Evolutionary conservation across 768 basidiomycete genomes (phyloP).

Genomic region (Phanerodontia chrysosporium): DNA sequence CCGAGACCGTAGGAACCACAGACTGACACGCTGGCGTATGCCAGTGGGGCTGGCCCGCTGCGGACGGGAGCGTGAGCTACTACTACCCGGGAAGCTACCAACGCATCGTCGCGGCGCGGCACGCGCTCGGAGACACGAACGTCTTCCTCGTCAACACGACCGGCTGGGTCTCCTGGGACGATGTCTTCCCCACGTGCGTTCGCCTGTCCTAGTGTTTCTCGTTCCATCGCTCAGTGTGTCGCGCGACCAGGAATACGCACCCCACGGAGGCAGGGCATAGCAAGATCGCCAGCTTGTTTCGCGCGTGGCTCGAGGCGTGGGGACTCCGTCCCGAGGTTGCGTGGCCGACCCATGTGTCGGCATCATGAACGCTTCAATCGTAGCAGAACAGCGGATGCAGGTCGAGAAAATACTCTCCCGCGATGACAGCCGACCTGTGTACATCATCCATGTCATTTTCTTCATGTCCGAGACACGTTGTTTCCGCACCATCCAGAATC

Average conservation of each 20-base stretch:
- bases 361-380: background rate
- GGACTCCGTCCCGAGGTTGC: constrained; percentile 31
- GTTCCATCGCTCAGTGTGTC: background rate
- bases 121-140: constrained; percentile 40
- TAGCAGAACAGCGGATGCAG: too few relatives aligned
- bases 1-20: background rate
- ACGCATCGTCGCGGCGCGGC: constrained; percentile 37
- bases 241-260: constrained; percentile 39
- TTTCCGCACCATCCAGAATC: too few relatives aligned
- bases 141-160: constrained; percentile 53
- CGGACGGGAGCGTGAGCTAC: constrained; percentile 40
- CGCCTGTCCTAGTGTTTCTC: background rate
- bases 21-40: too few relatives aligned
- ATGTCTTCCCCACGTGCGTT: constrained; percentile 43
- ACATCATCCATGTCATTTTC: too few relatives aligned
- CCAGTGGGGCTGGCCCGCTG: constrained; percentile 55
- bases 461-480: too few relatives aligned
- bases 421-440: too few relatives aligned
- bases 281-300: constrained; percentile 45
- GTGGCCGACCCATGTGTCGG: too few relatives aligned
- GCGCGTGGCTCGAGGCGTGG: constrained; percentile 43
- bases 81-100: constrained; percentile 48
- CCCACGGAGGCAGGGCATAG: constrained; percentile 44
- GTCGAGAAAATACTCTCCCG: too few relatives aligned
- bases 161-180: constrained; percentile 48